Evolutionary conservation across 208 protist species (phyloP).

Genomic region (Wallacemonas sp.): DNA sequence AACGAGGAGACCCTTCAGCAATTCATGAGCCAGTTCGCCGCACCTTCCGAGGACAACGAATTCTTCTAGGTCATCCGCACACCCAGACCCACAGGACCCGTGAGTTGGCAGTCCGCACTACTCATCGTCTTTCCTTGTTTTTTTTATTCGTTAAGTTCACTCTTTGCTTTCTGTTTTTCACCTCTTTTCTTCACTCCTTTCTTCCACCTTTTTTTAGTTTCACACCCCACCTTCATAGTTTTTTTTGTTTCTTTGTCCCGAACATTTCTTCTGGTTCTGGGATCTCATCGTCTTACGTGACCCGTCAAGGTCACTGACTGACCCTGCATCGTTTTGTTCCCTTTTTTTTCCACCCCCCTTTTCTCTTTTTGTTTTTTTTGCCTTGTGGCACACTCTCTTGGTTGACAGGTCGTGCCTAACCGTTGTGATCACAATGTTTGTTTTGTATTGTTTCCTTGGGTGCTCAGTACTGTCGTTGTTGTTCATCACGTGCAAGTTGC

Average conservation of each 20-base stretch:
- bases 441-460: no score
- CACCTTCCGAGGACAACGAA: neutral
- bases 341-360: neutral
- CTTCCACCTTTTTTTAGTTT: constrained; percentile 4
- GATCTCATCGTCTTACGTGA: no score
- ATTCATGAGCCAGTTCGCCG: constrained; percentile 8
- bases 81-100: neutral
- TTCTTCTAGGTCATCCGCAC: neutral
- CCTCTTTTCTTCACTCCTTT: neutral
- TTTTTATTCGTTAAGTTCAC: neutral
- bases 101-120: neutral
- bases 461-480: no score
- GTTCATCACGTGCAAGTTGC: no score
- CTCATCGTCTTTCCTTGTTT: neutral
- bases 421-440: no score
- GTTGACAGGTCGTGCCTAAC: no score
- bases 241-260: constrained; percentile 10
- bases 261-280: neutral
- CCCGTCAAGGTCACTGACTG: no score
- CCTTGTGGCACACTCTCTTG: no score
- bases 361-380: neutral
- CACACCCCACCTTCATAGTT: neutral
- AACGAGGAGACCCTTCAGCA: constrained; percentile 9
- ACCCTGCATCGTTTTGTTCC: constrained; percentile 1
- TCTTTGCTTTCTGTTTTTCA: constrained; percentile 16